These are phyloP conservation scores for Trichoderma erinaceum DNA, from an alignment of 495 filamentous ascomycete species.

Conservation along the genomic window DNA sequence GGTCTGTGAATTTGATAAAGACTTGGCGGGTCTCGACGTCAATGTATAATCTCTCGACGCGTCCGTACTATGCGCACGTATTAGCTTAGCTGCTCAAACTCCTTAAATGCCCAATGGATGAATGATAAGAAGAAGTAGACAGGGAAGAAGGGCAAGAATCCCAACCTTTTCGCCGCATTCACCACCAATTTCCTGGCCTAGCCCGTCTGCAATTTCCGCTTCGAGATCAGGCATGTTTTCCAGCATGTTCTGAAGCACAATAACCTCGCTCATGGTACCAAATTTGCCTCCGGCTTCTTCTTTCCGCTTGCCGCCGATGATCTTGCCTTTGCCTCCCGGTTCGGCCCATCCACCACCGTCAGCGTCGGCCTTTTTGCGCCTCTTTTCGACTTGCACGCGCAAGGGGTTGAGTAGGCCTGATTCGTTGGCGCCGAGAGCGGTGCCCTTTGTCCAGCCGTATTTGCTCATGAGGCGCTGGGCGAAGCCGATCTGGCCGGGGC, in stretches of 20 bases:
- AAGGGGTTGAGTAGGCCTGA: constrained; percentile 79
- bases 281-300: constrained; percentile 51
- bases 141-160: constrained; percentile 20
- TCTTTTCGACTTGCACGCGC: constrained; percentile 74
- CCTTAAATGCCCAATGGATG: neutral
- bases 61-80: constrained; percentile 56
- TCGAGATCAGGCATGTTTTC: constrained; percentile 63
- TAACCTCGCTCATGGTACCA: constrained; percentile 70
- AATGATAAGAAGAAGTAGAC: neutral
- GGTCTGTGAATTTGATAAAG: constrained; percentile 84
- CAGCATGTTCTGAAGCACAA: constrained; percentile 74
- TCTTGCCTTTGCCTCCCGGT: constrained; percentile 65
- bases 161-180: constrained; percentile 73
- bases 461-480: constrained; percentile 83
- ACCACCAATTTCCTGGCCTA: constrained; percentile 91
- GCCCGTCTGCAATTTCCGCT: constrained; percentile 61
- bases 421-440: constrained; percentile 73
- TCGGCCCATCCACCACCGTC: constrained; percentile 73
- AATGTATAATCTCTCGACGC: constrained; percentile 77
- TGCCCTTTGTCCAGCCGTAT: constrained; percentile 85
- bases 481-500: constrained; percentile 72
- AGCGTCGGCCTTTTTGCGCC: constrained; percentile 67
- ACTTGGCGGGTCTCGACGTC: constrained; percentile 54
- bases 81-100: neutral
- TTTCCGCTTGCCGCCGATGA: constrained; percentile 62